Base-by-base conservation (phyloP, 257 asterid species). In the Ocimum tenuiflorum region DNA sequence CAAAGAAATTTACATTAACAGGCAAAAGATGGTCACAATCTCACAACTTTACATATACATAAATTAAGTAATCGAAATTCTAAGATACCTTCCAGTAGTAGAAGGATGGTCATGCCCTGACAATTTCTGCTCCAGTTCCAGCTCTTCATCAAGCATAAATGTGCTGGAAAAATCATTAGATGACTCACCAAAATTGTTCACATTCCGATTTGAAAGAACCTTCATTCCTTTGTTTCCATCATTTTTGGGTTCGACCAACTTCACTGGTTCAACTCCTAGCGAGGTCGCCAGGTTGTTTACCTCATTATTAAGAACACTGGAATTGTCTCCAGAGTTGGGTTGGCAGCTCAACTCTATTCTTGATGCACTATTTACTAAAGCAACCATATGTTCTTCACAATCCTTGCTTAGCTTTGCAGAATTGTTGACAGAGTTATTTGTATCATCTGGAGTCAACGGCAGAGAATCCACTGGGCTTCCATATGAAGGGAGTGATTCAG, bases 81-180 rank as follows among this genome's bases (percentile, higher is more conserved):
- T 15, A 43, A 22, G 58, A 36, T 82, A 91, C 98, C 95, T 88
- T 78, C 73, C 81, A 10, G 69, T 68, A 18, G 75, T 58, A 75
- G 83, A 76, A 60, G 58, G 66, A 60, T 77, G 75, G 52, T 66
- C 76, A 63, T 68, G 68, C 58, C 39, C 63, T 22, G 23, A 70
- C 20, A 55, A 31, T 77, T 86, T 82, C 69, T 71, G 85, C 76
- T 80, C 90, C 75, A 76, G 43, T 60, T 89, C 99, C 73, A 89
- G 86, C 85, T 92, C 97, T 76, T 92, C 95, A 53, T 87, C 96
- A 17, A 87, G 85, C 88, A 81, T 78, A 73, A 87, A 85, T 57
- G 97, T 83, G 87, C 74, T 83, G 51, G 87, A 80, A 79, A 81
- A 85, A 64, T 86, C 88, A 81, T 74, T 66, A 53, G 88, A 75